phyloP scores from a whole-genome alignment of 257 asterid species.

The Euphrasia confusa region DNA sequence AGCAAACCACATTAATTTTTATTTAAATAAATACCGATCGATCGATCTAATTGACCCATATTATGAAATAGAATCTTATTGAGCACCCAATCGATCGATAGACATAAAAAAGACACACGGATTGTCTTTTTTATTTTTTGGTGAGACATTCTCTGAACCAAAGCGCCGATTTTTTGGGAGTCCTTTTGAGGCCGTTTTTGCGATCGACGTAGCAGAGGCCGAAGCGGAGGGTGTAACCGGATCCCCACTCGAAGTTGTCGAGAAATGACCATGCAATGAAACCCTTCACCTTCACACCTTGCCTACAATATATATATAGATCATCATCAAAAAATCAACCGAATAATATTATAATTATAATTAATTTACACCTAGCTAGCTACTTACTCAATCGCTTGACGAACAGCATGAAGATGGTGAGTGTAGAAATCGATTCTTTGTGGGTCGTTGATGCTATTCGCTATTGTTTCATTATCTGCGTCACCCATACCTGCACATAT shows the following conservation, averaged over 20 bases:
- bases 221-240: slow-evolving; percentile 35
- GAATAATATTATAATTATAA: neutral
- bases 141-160: slow-evolving; percentile 17
- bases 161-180: slow-evolving; percentile 30
- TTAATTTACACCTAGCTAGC: neutral
- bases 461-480: neutral
- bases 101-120: no score
- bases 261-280: slow-evolving; percentile 45
- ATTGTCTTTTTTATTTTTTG: no score
- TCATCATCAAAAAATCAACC: neutral
- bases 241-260: slow-evolving; percentile 41
- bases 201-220: slow-evolving; percentile 39
- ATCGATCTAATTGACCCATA: no score
- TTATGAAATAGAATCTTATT: no score
- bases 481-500: slow-evolving; percentile 25
- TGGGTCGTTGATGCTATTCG: slow-evolving; percentile 21
- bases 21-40: no score
- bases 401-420: slow-evolving; percentile 33
- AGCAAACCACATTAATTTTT: no score
- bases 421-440: slow-evolving; percentile 33
- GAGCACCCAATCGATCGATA: no score
- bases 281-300: slow-evolving; percentile 46
- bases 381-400: slow-evolving; percentile 31
- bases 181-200: slow-evolving; percentile 29
- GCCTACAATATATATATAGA: slow-evolving; percentile 15